Evolutionary conservation across 1,139 yeast species (phyloP).

Genomic region (Kluyveromyces marxianus): DNA sequence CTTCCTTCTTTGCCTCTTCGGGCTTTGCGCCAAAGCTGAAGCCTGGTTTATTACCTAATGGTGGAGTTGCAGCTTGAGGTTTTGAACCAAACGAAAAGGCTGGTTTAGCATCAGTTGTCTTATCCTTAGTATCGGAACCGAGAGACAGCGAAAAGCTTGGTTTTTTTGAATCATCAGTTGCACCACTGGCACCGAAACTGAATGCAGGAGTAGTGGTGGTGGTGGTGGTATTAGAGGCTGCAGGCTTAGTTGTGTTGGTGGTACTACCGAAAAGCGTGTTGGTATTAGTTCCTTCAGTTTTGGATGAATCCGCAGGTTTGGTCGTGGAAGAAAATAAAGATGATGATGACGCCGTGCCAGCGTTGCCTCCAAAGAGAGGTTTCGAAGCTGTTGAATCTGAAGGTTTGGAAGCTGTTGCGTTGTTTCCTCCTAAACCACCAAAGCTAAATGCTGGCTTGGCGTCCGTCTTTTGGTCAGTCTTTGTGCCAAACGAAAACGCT

Average conservation of each 20-base stretch:
- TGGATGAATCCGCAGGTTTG: constrained; percentile 9
- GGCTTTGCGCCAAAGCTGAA: constrained; percentile 30
- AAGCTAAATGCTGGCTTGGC: constrained; percentile 23
- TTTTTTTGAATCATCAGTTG: constrained; percentile 1
- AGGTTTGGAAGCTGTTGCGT: constrained; percentile 9
- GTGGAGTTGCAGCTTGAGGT: constrained; percentile 8
- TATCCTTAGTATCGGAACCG: constrained; percentile 12
- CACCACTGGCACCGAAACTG: constrained; percentile 20
- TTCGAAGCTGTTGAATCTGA: constrained; percentile 5
- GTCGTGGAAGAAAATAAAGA: not conserved
- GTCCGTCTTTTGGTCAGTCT: constrained; percentile 10
- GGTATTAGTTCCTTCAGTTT: constrained; percentile 18
- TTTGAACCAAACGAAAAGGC: constrained; percentile 21
- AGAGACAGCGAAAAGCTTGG: not conserved
- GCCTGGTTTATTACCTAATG: constrained; percentile 14
- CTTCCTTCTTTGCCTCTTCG: constrained; percentile 9
- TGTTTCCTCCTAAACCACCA: constrained; percentile 9
- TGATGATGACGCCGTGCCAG: not conserved
- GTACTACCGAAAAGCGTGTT: not conserved
- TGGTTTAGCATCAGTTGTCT: constrained; percentile 23
- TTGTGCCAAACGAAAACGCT: constrained; percentile 20
- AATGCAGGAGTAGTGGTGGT: constrained; percentile 16
- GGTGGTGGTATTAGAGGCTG: constrained; percentile 14
- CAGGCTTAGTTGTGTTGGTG: constrained; percentile 11
- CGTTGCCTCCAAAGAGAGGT: not conserved